Base-by-base conservation (phyloP, 129 eudicot species). In the Flaveria robusta region DNA sequence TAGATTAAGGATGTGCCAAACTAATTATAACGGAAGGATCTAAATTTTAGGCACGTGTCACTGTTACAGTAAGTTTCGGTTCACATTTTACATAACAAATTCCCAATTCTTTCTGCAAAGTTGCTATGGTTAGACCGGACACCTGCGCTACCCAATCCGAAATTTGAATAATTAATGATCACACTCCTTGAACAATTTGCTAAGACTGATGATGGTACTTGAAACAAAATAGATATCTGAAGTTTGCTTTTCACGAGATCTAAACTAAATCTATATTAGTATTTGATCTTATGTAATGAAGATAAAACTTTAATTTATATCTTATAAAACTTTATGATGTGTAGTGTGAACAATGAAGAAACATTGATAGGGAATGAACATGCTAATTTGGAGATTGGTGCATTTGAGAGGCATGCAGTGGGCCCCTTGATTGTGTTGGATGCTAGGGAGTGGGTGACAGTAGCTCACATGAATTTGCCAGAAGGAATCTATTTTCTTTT, bases 391-490 rank as follows among this genome's bases (percentile, higher is more conserved):
- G 60, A 59, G 58, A 75, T 74, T 34, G 74, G 70, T 69, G 87
- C 34, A 22, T 24, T 16, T 71, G 43, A 62, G 72, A 58, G 72
- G 75, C 74, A 85, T 65, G 54, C 65, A 59, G 51, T 77, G 79
- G 84, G 77, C 74, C 68, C 76, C 43, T 15, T 43, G 65, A 24
- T 51, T 68, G 79, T 79, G 87, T 80, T 82, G 83, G 85, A 66
- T 79, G 76, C 69, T 81, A 82, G 78, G 85, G 81, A 81, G 87
- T 82, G 87, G 89, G 82, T 86, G 89, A 73, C 85, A 80, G 89
- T 46, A 68, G 73, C 80, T 84, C 87, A 84, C 84, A 84, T 80
- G 87, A 84, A 75, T 10, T 70, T 55, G 81, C 81, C 77, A 81
- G 77, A 80, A 63, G 74, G 85, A 75, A 70, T 75, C 77, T 54